Conservation (phyloP, 208 protist species). For the Trypanosoma brucei region DNA sequence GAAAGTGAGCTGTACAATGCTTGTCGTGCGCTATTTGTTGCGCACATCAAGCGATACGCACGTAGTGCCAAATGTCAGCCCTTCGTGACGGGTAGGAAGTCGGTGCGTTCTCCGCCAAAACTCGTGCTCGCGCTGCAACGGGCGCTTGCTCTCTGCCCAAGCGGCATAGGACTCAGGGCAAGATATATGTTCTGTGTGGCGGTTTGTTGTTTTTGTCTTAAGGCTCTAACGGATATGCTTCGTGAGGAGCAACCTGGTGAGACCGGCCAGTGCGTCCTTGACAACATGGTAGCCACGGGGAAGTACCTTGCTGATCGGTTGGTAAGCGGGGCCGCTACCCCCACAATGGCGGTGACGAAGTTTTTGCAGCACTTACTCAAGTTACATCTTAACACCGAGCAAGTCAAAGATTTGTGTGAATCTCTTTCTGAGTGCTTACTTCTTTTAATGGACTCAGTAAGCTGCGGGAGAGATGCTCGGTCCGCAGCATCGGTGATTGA, state of each 20-base stretch:
- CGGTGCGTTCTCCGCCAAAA: conserved; percentile 30
- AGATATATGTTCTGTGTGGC: conserved; percentile 39
- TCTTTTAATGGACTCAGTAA: conserved; percentile 37
- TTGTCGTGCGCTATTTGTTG: conserved; percentile 10
- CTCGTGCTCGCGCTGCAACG: conserved; percentile 60
- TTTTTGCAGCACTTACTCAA: conserved; percentile 40
- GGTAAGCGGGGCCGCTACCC: conserved; percentile 44
- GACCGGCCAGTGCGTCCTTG: conserved; percentile 10
- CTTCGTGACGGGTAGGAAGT: conserved; percentile 15
- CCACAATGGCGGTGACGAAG: conserved; percentile 28
- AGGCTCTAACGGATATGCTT: conserved; percentile 37
- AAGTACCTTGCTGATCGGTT: conserved; percentile 60
- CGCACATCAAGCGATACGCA: conserved; percentile 12
- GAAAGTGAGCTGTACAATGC: conserved; percentile 42
- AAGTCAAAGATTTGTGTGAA: conserved; percentile 25
- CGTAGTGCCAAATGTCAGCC: conserved; percentile 20
- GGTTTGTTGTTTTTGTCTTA: conserved; percentile 54
- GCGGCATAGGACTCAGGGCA: conserved; percentile 30
- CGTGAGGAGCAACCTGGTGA: conserved; percentile 10
- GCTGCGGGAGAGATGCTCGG: conserved; percentile 30
- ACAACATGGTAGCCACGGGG: conserved; percentile 43
- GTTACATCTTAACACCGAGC: conserved; percentile 26
- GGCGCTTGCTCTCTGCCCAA: conserved; percentile 31
- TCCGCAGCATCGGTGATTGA: conserved; percentile 36
- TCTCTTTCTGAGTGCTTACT: conserved; percentile 65